Percentiles rank a stretch among this genome's conserved stretches.
phyloP scores from a whole-genome alignment of 441 rosid species.

The Adansonia madagascariensis region DNA sequence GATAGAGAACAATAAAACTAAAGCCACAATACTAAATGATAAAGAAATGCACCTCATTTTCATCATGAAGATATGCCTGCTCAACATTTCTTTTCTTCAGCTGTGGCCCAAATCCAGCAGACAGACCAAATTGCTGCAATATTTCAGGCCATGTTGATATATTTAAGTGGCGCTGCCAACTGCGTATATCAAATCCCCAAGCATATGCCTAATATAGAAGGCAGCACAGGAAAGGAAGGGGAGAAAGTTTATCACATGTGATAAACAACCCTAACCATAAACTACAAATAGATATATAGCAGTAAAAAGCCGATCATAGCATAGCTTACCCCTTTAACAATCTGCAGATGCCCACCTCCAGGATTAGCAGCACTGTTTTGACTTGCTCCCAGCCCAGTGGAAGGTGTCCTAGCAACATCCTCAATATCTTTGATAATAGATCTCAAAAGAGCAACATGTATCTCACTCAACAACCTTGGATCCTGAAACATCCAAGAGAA shows the following conservation, averaged over 20 bases:
- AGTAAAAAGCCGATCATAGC: constrained; percentile 31
- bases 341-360: constrained; percentile 83
- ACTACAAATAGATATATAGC: constrained; percentile 15
- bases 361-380: constrained; percentile 67
- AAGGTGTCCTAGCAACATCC: constrained; percentile 68
- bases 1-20: neutral
- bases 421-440: constrained; percentile 83
- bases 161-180: constrained; percentile 76
- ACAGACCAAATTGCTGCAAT: constrained; percentile 77
- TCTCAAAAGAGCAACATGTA: constrained; percentile 71
- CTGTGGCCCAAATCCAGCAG: constrained; percentile 86
- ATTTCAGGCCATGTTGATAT: constrained; percentile 88
- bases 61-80: constrained; percentile 51
- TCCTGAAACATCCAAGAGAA: constrained; percentile 51
- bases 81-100: constrained; percentile 57
- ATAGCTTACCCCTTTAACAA: constrained; percentile 91
- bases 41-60: constrained; percentile 56
- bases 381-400: constrained; percentile 60
- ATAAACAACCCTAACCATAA: constrained; percentile 6
- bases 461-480: constrained; percentile 75
- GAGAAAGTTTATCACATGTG: neutral
- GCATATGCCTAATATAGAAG: constrained; percentile 62
- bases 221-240: constrained; percentile 23
- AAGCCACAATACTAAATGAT: constrained; percentile 1
- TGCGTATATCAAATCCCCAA: constrained; percentile 85